Evolutionary conservation across 441 rosid genomes (phyloP), one percentile per base, ranked within the genome.

Genomic region (Bocquillonia castaneifolia): DNA sequence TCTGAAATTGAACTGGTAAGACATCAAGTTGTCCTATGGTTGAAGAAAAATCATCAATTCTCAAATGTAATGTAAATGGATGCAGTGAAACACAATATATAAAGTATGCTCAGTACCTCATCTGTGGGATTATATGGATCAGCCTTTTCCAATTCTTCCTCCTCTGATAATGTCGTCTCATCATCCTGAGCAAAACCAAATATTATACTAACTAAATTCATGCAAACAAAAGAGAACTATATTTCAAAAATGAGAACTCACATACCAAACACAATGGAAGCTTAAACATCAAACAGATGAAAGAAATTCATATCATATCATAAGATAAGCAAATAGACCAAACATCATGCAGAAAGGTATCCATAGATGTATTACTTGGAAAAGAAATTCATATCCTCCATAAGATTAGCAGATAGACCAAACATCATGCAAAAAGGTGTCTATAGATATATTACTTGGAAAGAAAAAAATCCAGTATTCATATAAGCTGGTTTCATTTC

Each of bases 81-180:
- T 25, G 66, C 37, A 37, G 45, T 59, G 72, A 79, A 63, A 59
- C 22, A 61, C 56, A 52, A 68, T 57, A 72, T n/a, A 70, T 18
- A 37, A 23, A 71, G 52, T 57, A 61, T 62, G 70, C 48, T 61
- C 39, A 44, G 66, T 77, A 92, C 99, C 96, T 95, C 99, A 77
- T 95, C 90, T 34, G 70, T 67, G 42, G 82, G 84, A 77, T 84
- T 85, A 59, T 71, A 75, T 74, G 79, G 69, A 82, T 95, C 99
- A 67, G 75, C 83, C 76, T 84, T 88, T 62, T 95, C 95, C 76
- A 92, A 68, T 76, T 88, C 90, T 81, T 93, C 98, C 83, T 96
- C 99, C 69, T 87, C 92, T 8, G 79, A 81, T 72, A 91, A 80
- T 62, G 99, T 93, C 47, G 96, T 80, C 84, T 96, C 99, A 74